A percentile compares a stretch with the other conserved stretches of the same genome.
Evolutionary conservation across 495 filamentous ascomycete genomes (phyloP).

Genomic region (Ascodesmis nigricans): DNA sequence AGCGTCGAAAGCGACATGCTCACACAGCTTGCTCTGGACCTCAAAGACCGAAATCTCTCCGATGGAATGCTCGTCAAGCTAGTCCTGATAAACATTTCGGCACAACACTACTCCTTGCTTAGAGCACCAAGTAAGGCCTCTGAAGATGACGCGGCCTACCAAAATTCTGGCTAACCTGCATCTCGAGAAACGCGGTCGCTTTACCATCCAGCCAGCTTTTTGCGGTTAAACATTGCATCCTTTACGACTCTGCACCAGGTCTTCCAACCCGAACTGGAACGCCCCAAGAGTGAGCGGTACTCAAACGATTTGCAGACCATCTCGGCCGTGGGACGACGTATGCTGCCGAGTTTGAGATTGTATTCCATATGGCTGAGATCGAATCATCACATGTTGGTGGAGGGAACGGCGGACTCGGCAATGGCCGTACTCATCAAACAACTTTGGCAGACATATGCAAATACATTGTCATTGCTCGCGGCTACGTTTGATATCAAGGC

Average conservation of each 20-base stretch:
- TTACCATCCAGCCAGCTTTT: constrained; percentile 40
- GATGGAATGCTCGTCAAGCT: constrained; percentile 53
- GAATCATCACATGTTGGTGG: constrained; percentile 30
- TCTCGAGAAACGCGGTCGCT: constrained; percentile 13
- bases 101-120: constrained; percentile 45
- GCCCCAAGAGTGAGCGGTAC: constrained; percentile 30
- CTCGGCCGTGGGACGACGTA: constrained; percentile 38
- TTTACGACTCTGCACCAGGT: constrained; percentile 56
- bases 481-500: constrained; percentile 35
- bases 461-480: constrained; percentile 39
- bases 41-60: constrained; percentile 41
- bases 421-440: constrained; percentile 39
- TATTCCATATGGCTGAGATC: constrained; percentile 52
- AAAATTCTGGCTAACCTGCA: constrained; percentile 17
- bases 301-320: constrained; percentile 32
- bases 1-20: constrained; percentile 76
- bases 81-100: constrained; percentile 64
- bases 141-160: constrained; percentile 20
- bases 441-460: constrained; percentile 51
- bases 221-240: constrained; percentile 62
- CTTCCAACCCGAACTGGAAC: constrained; percentile 43
- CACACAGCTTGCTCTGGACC: constrained; percentile 45
- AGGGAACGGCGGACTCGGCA: constrained; percentile 31
- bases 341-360: constrained; percentile 46
- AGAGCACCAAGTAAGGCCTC: too few relatives aligned